Evolutionary conservation across 140 eudicot genomes (phyloP), one percentile per base, ranked within the genome.

Genomic region (Stevia rebaudiana): DNA sequence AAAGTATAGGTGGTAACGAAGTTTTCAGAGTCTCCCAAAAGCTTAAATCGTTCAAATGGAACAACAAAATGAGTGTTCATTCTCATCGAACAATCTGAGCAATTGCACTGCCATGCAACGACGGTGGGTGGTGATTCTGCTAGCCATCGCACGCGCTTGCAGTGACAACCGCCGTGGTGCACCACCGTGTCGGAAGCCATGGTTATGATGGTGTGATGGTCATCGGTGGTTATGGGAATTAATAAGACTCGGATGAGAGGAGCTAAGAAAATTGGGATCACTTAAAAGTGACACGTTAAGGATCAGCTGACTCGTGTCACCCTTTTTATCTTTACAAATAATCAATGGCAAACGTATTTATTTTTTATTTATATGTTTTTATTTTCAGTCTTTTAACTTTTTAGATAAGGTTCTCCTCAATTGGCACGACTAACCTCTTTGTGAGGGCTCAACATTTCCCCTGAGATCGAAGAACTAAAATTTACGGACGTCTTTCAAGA

Each of bases 91-190:
- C 95, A 87, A 56, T 74, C 74, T 1, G 88, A 78, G 46, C 94
- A 88, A 54, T 82, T 85, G 79, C 96, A 88, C 6, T 72, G 57
- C 94, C 90, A 88, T 57, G 81, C 94, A 2, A 82, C 79, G 3
- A 88, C 79, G 16, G 58, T 72, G 2, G 79, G 15, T 19, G 90
- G 81, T 8, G 86, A 82, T 8, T 52, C 35, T 0, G 79, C 95
- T 62, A 25, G 68, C 92, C 92, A 84, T 43, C 88, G 55, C 13
- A 88, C 88, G 0, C 78, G 74, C 68, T 60, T 80, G 52, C 96
- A 88, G 46, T 88, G 96, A 61, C 96, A 88, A 64, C 96, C 96
- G 12, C 96, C 96, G 28, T 31, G 61, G 66, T 88, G 96, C 28
- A 82, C 65, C 39, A 88, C 75, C 80, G 70, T 59, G 5, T 68